Percentiles rank a stretch among this genome's conserved stretches.
These are phyloP conservation scores for Pseudogymnoascus sp. DNA, from an alignment of 2,329 filamentous ascomycete genomes.

Conservation along the genomic window DNA sequence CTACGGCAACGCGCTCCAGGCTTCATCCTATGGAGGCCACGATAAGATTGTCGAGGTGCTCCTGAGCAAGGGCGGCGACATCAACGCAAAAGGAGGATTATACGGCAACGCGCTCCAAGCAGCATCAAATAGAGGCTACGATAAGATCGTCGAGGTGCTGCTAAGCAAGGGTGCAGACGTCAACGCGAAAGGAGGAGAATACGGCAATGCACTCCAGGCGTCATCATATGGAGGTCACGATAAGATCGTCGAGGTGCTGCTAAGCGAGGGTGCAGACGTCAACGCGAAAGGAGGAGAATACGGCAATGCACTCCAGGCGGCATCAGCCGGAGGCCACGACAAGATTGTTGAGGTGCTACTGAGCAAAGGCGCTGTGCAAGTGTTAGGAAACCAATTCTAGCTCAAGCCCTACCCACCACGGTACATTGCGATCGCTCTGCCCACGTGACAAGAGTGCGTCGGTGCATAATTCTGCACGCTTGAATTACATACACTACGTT, in stretches of 20 bases:
- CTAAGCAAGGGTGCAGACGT: conserved; percentile 23
- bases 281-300: conserved; percentile 15
- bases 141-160: conserved; percentile 25
- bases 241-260: conserved; percentile 15
- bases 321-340: conserved; percentile 11
- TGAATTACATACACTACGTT: no score
- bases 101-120: conserved; percentile 20
- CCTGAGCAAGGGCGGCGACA: conserved; percentile 15
- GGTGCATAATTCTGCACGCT: no score
- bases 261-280: conserved; percentile 16
- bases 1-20: conserved; percentile 17
- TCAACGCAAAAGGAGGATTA: conserved; percentile 17
- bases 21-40: conserved; percentile 15
- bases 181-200: conserved; percentile 18
- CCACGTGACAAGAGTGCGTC: no score
- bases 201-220: conserved; percentile 19
- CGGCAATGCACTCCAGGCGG: conserved; percentile 17
- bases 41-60: conserved; percentile 16
- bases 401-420: no score
- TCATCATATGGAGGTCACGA: conserved; percentile 13
- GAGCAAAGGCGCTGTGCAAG: not conserved
- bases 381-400: no score
- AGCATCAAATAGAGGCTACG: conserved; percentile 24
- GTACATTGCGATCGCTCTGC: no score
- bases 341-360: conserved; percentile 17